Percentiles rank a stretch among this genome's conserved stretches.
Evolutionary conservation across 2,329 filamentous ascomycete genomes (phyloP).

Genomic region (Teratosphaeria pseudoeucalypti): DNA sequence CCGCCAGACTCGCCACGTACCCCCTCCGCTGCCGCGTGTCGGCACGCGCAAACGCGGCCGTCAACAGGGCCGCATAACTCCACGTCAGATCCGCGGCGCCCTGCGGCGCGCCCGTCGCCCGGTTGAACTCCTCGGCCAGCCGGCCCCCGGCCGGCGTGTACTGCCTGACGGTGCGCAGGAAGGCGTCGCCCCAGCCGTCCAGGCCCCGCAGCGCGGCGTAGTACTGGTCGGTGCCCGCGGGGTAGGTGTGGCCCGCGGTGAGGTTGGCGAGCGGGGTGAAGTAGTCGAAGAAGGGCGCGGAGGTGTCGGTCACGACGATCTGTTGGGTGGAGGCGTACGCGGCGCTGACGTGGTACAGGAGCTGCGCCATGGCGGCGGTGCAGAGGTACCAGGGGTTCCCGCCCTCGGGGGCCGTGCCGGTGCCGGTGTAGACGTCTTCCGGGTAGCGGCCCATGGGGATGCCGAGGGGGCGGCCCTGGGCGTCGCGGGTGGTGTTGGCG

Average conservation of each 20-base stretch:
- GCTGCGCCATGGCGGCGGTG: slow-evolving; percentile 24
- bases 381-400: slow-evolving; percentile 28
- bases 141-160: slow-evolving; percentile 20
- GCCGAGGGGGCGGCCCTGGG: slow-evolving; percentile 16
- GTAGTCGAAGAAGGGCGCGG: slow-evolving; percentile 25
- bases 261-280: slow-evolving; percentile 19
- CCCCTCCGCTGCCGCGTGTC: slow-evolving; percentile 9
- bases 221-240: slow-evolving; percentile 13
- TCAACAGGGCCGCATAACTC: slow-evolving; percentile 24
- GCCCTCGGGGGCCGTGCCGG: slow-evolving; percentile 18
- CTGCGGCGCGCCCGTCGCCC: slow-evolving; percentile 16
- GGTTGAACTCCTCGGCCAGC: slow-evolving; percentile 24
- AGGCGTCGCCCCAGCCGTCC: slow-evolving; percentile 26
- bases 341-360: slow-evolving; percentile 17
- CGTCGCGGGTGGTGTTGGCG: slow-evolving; percentile 18
- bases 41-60: slow-evolving; percentile 22
- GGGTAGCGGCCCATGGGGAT: slow-evolving; percentile 27
- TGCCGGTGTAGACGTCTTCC: slow-evolving; percentile 27
- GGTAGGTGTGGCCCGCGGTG: slow-evolving; percentile 15
- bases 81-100: slow-evolving; percentile 25
- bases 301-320: slow-evolving; percentile 19
- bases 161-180: slow-evolving; percentile 24
- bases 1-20: slow-evolving; percentile 15
- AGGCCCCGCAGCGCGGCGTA: slow-evolving; percentile 14
- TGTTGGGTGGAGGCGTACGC: slow-evolving; percentile 12